Evolutionary conservation across 805 yeast genomes (phyloP).

Genomic region (Kurtzmaniella fragi): DNA sequence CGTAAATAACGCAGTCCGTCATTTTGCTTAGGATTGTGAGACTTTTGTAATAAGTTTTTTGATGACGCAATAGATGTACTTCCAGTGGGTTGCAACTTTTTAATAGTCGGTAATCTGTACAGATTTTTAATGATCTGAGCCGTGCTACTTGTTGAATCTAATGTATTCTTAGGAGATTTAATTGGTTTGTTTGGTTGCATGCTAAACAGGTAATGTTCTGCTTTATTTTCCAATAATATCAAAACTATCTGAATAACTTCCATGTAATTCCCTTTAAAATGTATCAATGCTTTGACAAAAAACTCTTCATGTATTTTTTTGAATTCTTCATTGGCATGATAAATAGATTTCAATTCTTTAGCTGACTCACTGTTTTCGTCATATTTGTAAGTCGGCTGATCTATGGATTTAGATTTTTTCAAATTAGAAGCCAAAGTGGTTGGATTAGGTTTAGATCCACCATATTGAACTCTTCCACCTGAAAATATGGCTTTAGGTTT

Average conservation of each 20-base stretch:
- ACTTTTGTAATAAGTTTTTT: background rate
- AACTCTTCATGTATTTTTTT: conserved; percentile 34
- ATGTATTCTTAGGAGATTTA: too few relatives aligned
- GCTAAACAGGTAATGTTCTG: conserved; percentile 9
- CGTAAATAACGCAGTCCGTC: background rate
- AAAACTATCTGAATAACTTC: conserved; percentile 33
- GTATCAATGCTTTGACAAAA: conserved; percentile 31
- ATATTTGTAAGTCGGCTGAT: conserved; percentile 8
- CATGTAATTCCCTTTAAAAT: conserved; percentile 40
- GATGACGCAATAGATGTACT: conserved; percentile 5
- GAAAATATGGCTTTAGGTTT: conserved; percentile 2
- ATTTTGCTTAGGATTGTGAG: too few relatives aligned
- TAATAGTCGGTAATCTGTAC: background rate
- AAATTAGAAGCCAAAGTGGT: background rate
- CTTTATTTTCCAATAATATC: conserved; percentile 24
- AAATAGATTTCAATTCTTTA: conserved; percentile 25
- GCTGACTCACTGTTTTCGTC: conserved; percentile 19
- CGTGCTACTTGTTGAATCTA: conserved; percentile 15
- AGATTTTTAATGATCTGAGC: background rate
- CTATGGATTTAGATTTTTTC: conserved; percentile 4
- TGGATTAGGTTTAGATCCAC: conserved; percentile 9
- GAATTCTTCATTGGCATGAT: conserved; percentile 29
- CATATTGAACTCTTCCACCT: conserved; percentile 33
- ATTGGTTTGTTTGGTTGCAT: too few relatives aligned
- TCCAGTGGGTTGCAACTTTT: background rate